Evolutionary conservation across 225 moss, liverwort and hornwort genomes (phyloP), one percentile per base, ranked within the genome.

Genomic region (Pseudoscleropodium purum): DNA sequence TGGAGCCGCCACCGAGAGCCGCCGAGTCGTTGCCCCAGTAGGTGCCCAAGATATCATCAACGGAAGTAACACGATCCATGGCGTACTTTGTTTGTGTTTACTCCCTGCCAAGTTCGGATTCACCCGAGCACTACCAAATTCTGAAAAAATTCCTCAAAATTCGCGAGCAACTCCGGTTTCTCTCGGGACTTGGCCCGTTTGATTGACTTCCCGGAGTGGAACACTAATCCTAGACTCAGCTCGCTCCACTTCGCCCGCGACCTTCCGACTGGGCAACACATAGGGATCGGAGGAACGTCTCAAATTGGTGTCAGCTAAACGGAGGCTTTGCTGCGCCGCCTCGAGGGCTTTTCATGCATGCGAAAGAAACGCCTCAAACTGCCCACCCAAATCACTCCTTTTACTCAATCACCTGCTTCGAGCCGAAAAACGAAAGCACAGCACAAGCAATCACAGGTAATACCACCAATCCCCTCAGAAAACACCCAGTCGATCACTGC

Each of bases 191-290:
- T 94, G 70, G 88, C 94, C 79, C 90, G 89, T 86, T 77, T 94
- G 52, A 88, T 91, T 78, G 91, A 92, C 81, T 91, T 90, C 75
- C 92, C 88, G 43, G 91, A 91, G 76, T 94, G 94, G 72, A 93
- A 93, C 84, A 94, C 94, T 65, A 94, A 90, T 79, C 94, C 94
- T 85, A 94, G 63, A 86, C 92, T 89, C 75, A 79, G 88, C 76
- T 92, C 94, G 89, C 93, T 93, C 94, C 91, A 93, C 94, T 93
- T 93, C 89, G 94, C 93, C 91, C 89, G 89, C 92, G 94, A 88
- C 87, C 92, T 87, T 84, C 90, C 91, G 62, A 90, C 90, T 94
- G 89, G 90, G 93, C 92, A 94, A 91, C 94, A 94, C 94, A 94
- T 94, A 94, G 93, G 91, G 93, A 93, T 90, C 75, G 87, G 87